Evolutionary conservation across 2,329 filamentous ascomycete genomes (phyloP).

Genomic region (Myriosclerotinia duriaeana): DNA sequence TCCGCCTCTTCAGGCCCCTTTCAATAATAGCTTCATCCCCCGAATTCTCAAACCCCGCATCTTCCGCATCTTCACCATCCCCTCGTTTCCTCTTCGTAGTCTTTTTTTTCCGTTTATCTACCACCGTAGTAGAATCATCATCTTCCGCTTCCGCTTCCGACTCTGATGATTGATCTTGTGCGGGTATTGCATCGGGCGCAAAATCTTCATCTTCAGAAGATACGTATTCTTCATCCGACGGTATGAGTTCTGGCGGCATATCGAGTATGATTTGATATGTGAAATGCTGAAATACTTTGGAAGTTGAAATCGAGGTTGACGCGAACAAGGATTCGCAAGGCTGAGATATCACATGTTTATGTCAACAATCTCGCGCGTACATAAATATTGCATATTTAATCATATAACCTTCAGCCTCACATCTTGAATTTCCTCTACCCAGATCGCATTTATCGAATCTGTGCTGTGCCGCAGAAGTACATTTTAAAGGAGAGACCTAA

Average conservation of each 20-base stretch:
- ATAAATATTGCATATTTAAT: neutral
- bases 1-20: slow-evolving; percentile 55
- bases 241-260: slow-evolving; percentile 39
- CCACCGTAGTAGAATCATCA: slow-evolving; percentile 37
- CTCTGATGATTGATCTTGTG: slow-evolving; percentile 51
- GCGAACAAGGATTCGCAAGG: slow-evolving; percentile 7
- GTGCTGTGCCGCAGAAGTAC: slow-evolving; percentile 1
- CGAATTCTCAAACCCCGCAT: slow-evolving; percentile 62
- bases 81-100: slow-evolving; percentile 42
- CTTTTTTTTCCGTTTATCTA: slow-evolving; percentile 23
- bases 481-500: neutral
- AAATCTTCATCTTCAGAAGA: slow-evolving; percentile 76
- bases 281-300: too few species aligned
- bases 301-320: slow-evolving; percentile 7
- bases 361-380: neutral
- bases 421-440: neutral
- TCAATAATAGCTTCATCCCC: slow-evolving; percentile 71
- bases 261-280: neutral
- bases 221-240: slow-evolving; percentile 54
- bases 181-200: slow-evolving; percentile 54
- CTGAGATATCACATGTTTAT: slow-evolving; percentile 16
- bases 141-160: slow-evolving; percentile 43
- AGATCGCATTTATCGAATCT: neutral
- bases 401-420: neutral
- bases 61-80: slow-evolving; percentile 42